phyloP scores from a whole-genome alignment of 768 basidiomycete genomes.

The Leccinum imitatum region DNA sequence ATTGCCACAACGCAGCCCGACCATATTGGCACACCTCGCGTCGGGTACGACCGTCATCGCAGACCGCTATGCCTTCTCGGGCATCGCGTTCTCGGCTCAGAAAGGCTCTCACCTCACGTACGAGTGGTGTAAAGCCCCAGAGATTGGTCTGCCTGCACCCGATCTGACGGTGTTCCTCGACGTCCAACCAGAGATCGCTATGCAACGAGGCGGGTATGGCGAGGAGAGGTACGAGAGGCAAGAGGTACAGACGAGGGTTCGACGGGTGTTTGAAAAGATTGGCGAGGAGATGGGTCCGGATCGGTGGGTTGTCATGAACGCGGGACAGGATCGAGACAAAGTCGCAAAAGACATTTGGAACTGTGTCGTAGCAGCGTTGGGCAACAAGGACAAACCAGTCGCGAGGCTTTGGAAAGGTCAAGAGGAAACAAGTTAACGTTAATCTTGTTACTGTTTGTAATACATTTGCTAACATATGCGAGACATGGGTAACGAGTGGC shows the following conservation, averaged over 20 bases:
- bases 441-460: slow-evolving; percentile 15
- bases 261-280: slow-evolving; percentile 57
- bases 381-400: slow-evolving; percentile 42
- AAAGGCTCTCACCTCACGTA: slow-evolving; percentile 47
- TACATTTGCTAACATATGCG: slow-evolving; percentile 28
- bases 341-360: slow-evolving; percentile 60
- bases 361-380: slow-evolving; percentile 42
- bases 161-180: slow-evolving; percentile 89
- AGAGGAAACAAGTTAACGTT: slow-evolving; percentile 6
- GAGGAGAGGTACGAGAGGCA: slow-evolving; percentile 84
- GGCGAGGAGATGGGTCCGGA: slow-evolving; percentile 46
- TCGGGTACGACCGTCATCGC: slow-evolving; percentile 76
- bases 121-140: slow-evolving; percentile 84
- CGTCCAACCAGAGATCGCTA: slow-evolving; percentile 68
- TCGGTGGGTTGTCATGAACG: slow-evolving; percentile 62
- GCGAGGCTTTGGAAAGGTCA: slow-evolving; percentile 48
- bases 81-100: slow-evolving; percentile 82
- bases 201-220: slow-evolving; percentile 75
- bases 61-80: slow-evolving; percentile 96
- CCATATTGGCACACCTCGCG: slow-evolving; percentile 57
- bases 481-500: slow-evolving; percentile 22
- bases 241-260: slow-evolving; percentile 69
- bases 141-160: slow-evolving; percentile 84
- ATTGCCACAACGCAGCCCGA: slow-evolving; percentile 39
- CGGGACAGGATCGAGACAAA: slow-evolving; percentile 46